Evolutionary conservation across 257 asterid genomes (phyloP), one percentile per base, ranked within the genome.

Genomic region (Solanum sejunctum): DNA sequence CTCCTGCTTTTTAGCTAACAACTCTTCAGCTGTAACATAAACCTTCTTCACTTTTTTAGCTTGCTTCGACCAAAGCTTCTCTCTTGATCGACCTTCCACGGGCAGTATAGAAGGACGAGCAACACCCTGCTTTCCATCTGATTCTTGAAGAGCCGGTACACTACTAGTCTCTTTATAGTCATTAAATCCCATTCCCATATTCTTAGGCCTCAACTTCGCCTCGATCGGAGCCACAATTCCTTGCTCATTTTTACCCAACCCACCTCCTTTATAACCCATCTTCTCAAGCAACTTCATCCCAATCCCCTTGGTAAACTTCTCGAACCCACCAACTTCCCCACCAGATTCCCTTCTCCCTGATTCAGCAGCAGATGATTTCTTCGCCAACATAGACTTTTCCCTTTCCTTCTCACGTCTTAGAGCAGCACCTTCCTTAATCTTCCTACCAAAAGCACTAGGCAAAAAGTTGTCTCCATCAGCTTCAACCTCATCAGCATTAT

Each of bases 261-360:
- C 98, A 32, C 98, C 99, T 86, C 98, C 99, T 88, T 84, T 91
- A 83, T 93, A 94, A 21, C 99, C 99, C 98, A 94, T 96, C 92
- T 91, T 93, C 89, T 88, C 95, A 57, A 96, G 92, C 91, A 96
- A 85, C 87, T 88, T 93, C 94, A 72, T 7, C 78, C 98, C 98
- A 84, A 93, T 91, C 41, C 99, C 98, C 82, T 90, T 93, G 13
- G 98, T 93, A 83, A 93, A 90, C 91, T 90, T 90, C 88, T 94
- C 98, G 83, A 96, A 94, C 8, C 85, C 28, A 85, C 98, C 97
- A 47, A 93, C 94, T 60, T 90, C 89, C 0, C 92, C 87, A 63
- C 90, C 90, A 8, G 66, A 51, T 55, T 91, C 96, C 71, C 85
- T 90, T 86, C 84, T 91, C 28, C 77, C 89, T 41, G 86, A 26